Evolutionary conservation across 192 early-diverging fungal genomes (phyloP), one percentile per base, ranked within the genome.

Genomic region (Spizellomyces punctatus): DNA sequence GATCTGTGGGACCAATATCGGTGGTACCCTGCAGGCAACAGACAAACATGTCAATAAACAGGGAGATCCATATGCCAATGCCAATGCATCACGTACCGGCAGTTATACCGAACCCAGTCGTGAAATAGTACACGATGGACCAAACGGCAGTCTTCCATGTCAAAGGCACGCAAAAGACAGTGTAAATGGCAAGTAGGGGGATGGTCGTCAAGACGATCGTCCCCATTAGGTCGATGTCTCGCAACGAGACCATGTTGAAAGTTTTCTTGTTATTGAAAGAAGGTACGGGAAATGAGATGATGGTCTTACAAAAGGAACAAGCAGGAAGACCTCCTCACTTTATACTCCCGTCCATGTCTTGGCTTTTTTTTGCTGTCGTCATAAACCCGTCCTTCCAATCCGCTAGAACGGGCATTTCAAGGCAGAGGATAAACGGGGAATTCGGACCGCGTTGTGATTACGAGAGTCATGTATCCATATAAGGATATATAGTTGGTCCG

Each of bases 101-200:
- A n/a, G 85, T 86, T 75, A 86, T 86, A 27, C 83, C 95, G 44
- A 95, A 77, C 0, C 92, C 94, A 10, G 93, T 94, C 52, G 87
- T 66, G 61, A 87, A 88, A 71, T 94, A 94, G 70, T 88, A 94
- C 3, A 83, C 44, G n/a, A 90, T 49, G 5, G 89, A 72, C 80
- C 89, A 94, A 67, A 91, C 71, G 48, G 90, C 71, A 4, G 96
- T 98, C 81, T 91, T 88, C 19, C 58, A 56, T 46, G 74, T 75
- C 50, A 96, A 65, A 47, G 86, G 78, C 10, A 92, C 92, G 56
- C 88, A 93, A 41, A 89, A 71, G 48, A 90, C 56, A 70, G 93
- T 92, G 71, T 95, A 95, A 21, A 94, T 65, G 47, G 91, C 92
- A 49, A 94, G 78, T 46, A 95, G 60, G 22, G 96, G 96, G 10